Conservation (phyloP, 2,329 filamentous ascomycete genomes). For the Aspergillus unguis region DNA sequence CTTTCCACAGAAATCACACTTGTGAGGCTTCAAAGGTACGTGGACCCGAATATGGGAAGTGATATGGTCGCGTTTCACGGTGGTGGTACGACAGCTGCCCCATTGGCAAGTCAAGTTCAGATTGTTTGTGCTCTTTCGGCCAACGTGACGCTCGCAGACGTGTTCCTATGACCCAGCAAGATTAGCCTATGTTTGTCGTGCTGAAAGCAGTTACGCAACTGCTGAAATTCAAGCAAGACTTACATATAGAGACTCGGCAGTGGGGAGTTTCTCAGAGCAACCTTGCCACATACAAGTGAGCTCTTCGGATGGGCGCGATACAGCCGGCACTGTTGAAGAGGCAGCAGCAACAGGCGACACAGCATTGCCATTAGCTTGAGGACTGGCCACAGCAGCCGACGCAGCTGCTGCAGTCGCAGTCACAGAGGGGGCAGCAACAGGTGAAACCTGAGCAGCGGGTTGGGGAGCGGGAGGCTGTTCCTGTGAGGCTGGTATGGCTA, state of each 20-base stretch:
- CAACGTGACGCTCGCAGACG: conserved; percentile 96
- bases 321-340: conserved; percentile 2
- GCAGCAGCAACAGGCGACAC: conserved; percentile 7
- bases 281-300: conserved; percentile 60
- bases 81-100: conserved; percentile 93
- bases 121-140: conserved; percentile 98
- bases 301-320: conserved; percentile 32
- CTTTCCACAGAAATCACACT: conserved; percentile 98
- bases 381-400: conserved; percentile 34
- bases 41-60: conserved; percentile 98
- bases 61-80: conserved; percentile 98
- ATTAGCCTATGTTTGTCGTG: not conserved
- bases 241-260: conserved; percentile 62
- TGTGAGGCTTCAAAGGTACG: conserved; percentile 98
- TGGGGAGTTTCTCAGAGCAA: conserved; percentile 58
- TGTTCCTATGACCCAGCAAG: conserved; percentile 65
- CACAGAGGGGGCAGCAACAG: conserved; percentile 30
- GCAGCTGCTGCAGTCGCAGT: conserved; percentile 36
- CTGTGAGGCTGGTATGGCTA: conserved; percentile 23
- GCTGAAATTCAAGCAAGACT: conserved; percentile 19
- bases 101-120: conserved; percentile 95
- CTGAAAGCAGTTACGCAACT: not conserved
- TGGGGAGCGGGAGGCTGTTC: conserved; percentile 21
- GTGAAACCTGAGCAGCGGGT: conserved; percentile 22
- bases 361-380: conserved; percentile 29